Percentiles rank a stretch among this genome's conserved stretches.
Conservation (phyloP, 768 basidiomycete species). For the Peribolospora kevripleyi region DNA sequence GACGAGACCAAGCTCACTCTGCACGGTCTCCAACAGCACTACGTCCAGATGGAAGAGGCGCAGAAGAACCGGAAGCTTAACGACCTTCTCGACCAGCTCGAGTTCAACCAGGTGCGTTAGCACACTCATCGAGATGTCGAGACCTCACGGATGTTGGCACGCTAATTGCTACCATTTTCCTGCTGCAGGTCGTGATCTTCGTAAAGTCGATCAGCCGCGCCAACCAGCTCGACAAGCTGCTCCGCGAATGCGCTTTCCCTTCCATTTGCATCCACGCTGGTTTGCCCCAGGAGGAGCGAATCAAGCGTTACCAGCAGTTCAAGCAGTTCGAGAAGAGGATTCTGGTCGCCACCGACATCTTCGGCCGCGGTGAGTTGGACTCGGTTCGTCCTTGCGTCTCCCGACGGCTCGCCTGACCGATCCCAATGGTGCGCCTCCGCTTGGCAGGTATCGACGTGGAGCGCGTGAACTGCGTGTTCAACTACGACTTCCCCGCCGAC, state of each 20-base stretch:
- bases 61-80: slow-evolving; percentile 94
- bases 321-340: slow-evolving; percentile 99
- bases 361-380: slow-evolving; percentile 41
- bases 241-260: slow-evolving; percentile 95
- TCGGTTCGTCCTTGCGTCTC: background rate
- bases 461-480: slow-evolving; percentile 63
- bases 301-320: slow-evolving; percentile 87
- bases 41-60: slow-evolving; percentile 82
- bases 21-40: slow-evolving; percentile 95
- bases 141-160: background rate
- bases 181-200: slow-evolving; percentile 76
- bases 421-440: background rate
- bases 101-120: slow-evolving; percentile 74
- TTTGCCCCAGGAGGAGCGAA: slow-evolving; percentile 82
- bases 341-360: slow-evolving; percentile 94
- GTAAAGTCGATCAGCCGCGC: slow-evolving; percentile 95
- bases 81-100: slow-evolving; percentile 76
- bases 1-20: slow-evolving; percentile 96
- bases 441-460: slow-evolving; percentile 68
- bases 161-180: background rate
- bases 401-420: background rate
- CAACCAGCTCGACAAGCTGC: slow-evolving; percentile 80
- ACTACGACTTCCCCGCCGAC: slow-evolving; percentile 92
- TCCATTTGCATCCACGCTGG: slow-evolving; percentile 93
- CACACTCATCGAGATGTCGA: background rate